Evolutionary conservation across 2,329 filamentous ascomycete genomes (phyloP), one percentile per base, ranked within the genome.

Genomic region (Karstenula rhodostoma): DNA sequence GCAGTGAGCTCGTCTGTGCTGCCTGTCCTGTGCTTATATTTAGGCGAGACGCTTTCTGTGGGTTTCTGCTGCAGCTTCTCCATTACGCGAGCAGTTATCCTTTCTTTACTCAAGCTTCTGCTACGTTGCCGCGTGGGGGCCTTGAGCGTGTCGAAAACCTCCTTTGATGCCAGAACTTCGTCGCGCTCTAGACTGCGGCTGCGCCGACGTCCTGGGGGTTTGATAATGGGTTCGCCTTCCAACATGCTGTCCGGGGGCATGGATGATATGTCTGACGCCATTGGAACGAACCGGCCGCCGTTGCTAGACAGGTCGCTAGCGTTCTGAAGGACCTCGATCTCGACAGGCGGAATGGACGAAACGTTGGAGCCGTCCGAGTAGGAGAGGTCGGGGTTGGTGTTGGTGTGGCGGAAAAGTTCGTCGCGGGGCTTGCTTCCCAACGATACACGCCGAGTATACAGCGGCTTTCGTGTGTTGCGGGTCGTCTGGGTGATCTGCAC

Each of bases 401-500:
- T 51, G 64, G 68, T 48, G 65, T 63, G 40, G 66, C 46, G 42
- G 12, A 46, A n/a, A n/a, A 54, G 4, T 25, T 80, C 74, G 49
- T 75, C 73, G 61, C 77, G 82, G 66, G 72, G 79, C 72, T 79
- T 79, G 62, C 78, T 78, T 50, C 78, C 78, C 27, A 93, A 82
- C 47, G 90, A 90, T 63, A 91, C 91, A 66, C 88, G 87, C 64
- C 86, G 84, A 43, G 86, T 87, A 75, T 88, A 89, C 1, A 86
- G 92, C 19, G 90, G 85, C 78, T 90, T 94, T 70, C 90, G 61
- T 46, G 66, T 87, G 64, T 87, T 84, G 65, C 88, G 87, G 75
- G 88, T 90, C 58, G 89, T 89, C 78, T 95, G 91, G 58, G 92
- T 96, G 76, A 96, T 93, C 79, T 95, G 90, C 63, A 96, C 89